These are phyloP conservation scores for Thalia dealbata DNA, from an alignment of 176 grass and related monocot genomes.

Conservation along the genomic window DNA sequence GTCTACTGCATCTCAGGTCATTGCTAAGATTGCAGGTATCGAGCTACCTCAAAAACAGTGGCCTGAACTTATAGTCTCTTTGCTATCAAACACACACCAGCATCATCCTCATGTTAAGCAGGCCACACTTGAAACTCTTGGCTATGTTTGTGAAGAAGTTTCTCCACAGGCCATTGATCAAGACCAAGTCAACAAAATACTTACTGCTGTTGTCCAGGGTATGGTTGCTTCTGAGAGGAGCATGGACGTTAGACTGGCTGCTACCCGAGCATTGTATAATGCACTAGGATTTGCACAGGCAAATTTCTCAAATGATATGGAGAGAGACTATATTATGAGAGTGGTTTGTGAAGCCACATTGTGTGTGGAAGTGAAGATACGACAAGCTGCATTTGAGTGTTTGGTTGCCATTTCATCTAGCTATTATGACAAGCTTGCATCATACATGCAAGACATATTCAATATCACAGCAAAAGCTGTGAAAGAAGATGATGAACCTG, in stretches of 20 bases:
- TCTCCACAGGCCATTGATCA: constrained; percentile 12
- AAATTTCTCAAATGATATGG: constrained; percentile 19
- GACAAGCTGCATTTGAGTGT: constrained; percentile 13
- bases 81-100: constrained; percentile 9
- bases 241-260: constrained; percentile 9
- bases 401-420: constrained; percentile 15
- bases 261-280: constrained; percentile 8
- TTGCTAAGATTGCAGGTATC: constrained; percentile 11
- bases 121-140: constrained; percentile 16
- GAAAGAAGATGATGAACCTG: constrained; percentile 16
- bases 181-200: constrained; percentile 17
- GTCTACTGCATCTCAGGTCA: constrained; percentile 16
- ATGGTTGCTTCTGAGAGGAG: constrained; percentile 15
- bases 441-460: constrained; percentile 17
- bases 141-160: constrained; percentile 19
- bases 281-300: constrained; percentile 11
- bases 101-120: constrained; percentile 13
- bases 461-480: constrained; percentile 14
- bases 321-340: constrained; percentile 16
- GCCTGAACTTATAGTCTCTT: constrained; percentile 8
- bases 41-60: constrained; percentile 15
- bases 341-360: constrained; percentile 17
- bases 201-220: constrained; percentile 13
- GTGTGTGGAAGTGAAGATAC: constrained; percentile 2
- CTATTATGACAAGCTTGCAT: constrained; percentile 13